Base-by-base conservation (phyloP, 768 basidiomycete species). In the Neoboletus brunneissimus region DNA sequence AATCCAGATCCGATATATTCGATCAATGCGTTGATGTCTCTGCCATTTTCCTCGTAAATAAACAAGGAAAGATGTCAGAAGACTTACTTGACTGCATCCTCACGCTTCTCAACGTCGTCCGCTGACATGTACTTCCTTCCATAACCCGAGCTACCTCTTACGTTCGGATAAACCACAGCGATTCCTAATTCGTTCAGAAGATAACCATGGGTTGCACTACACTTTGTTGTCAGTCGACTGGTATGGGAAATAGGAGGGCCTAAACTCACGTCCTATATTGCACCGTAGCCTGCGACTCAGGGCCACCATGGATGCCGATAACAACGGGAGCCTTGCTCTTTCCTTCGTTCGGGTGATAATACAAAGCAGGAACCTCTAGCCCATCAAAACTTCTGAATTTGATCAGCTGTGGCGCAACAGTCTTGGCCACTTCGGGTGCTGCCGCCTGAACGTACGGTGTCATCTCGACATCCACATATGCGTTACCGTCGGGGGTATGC, bases 121-220 rank as follows among this genome's bases (percentile, higher is more conserved):
- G 65, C 59, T 16, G 73, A 64, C 68, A 75, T 65, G 61, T 75
- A 78, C 48, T 57, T 70, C 54, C 64, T 76, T 32, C 76, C 77
- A 49, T 77, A 78, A 27, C 76, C 76, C 4, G 65, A 64, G 53
- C 77, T 78, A 40, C 76, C 77, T 44, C 76, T 64, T 22, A 77
- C 77, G 44, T 77, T 77, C 16, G 76, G 76, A 54, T 75, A 76
- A 32, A 78, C 70, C 34, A 78, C 56, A 0, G 75, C 77, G 25
- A 74, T 70, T 18, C 68, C 71, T 35, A 78, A 59, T 48, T 78
- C 76, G 48, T 75, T 77, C 25, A 78, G 51, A n/a, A 77, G 61
- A 57, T 78, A 78, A 32, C 70, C 72, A 46, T 77, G 75, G 5
- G 71, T 74, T 18, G 69, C 62, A 22, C 71, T 70, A 59, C 35